Conservation (phyloP, 768 basidiomycete genomes). For the Aureoboletus auriporus region DNA sequence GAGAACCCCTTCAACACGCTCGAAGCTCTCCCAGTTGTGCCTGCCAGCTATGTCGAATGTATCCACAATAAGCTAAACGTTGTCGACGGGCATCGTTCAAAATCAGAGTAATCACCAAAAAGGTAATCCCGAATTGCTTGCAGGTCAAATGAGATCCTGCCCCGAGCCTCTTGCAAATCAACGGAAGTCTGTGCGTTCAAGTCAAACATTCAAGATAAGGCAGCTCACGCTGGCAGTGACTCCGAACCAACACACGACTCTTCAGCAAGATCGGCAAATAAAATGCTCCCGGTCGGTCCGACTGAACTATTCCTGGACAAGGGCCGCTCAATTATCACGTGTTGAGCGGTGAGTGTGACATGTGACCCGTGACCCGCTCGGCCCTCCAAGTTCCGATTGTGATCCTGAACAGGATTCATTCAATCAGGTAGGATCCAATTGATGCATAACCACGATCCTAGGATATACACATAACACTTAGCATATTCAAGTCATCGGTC, state of each 20-base stretch:
- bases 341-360: too few relatives aligned
- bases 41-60: constrained; percentile 39
- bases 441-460: too few relatives aligned
- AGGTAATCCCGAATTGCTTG: constrained; percentile 44
- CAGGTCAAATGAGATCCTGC: constrained; percentile 40
- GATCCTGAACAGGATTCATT: not conserved
- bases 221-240: too few relatives aligned
- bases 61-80: not conserved
- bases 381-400: too few relatives aligned
- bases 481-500: not conserved
- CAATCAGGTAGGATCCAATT: too few relatives aligned
- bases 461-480: too few relatives aligned
- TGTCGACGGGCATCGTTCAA: not conserved
- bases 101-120: constrained; percentile 38
- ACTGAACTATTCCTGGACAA: too few relatives aligned
- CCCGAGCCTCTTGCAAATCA: constrained; percentile 52
- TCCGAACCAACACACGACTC: too few relatives aligned
- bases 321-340: constrained; percentile 3
- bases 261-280: too few relatives aligned
- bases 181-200: constrained; percentile 43
- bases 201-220: constrained; percentile 14
- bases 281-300: too few relatives aligned
- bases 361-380: too few relatives aligned
- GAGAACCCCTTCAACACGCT: constrained; percentile 43
- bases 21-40: constrained; percentile 46